Percentiles rank a stretch among this genome's conserved stretches.
phyloP scores from a whole-genome alignment of 2,329 filamentous ascomycete species.

The Fusarium agapanthi region DNA sequence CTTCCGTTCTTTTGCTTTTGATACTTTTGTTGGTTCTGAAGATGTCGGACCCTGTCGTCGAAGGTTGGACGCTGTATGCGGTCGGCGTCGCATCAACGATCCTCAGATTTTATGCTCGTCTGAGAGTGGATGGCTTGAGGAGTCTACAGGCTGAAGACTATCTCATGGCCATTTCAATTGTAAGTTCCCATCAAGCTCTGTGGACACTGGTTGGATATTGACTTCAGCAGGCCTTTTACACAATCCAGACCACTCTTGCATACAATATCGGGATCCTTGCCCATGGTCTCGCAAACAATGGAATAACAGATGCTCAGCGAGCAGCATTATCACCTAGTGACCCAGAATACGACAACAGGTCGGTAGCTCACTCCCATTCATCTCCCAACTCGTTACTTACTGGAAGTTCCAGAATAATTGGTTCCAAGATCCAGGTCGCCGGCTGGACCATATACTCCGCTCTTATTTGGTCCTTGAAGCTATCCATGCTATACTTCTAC shows the following conservation, averaged over 20 bases:
- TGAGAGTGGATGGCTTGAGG: constrained; percentile 35
- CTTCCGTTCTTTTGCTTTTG: not conserved
- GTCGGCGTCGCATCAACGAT: constrained; percentile 40
- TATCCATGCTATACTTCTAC: constrained; percentile 65
- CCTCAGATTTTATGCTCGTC: constrained; percentile 44
- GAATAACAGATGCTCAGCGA: constrained; percentile 61
- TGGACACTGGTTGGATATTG: not conserved
- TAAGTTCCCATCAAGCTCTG: not conserved
- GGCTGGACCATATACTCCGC: constrained; percentile 63
- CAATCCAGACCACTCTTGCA: constrained; percentile 57
- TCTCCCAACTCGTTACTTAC: not conserved
- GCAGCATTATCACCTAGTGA: constrained; percentile 51
- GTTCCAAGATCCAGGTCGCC: constrained; percentile 63
- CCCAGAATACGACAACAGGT: constrained; percentile 53
- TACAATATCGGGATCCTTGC: constrained; percentile 58
- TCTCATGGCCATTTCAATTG: constrained; percentile 36
- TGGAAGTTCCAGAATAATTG: constrained; percentile 50
- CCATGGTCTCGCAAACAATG: constrained; percentile 62
- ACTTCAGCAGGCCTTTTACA: constrained; percentile 56
- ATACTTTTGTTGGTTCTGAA: not conserved
- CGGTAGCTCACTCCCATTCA: not conserved
- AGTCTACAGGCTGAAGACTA: constrained; percentile 44
- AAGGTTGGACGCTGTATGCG: constrained; percentile 43
- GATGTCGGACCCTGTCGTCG: constrained; percentile 25
- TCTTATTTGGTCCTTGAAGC: constrained; percentile 63